Base-by-base conservation (phyloP, 1,284 basidiomycete species). In the Microbotryum violaceum region DNA sequence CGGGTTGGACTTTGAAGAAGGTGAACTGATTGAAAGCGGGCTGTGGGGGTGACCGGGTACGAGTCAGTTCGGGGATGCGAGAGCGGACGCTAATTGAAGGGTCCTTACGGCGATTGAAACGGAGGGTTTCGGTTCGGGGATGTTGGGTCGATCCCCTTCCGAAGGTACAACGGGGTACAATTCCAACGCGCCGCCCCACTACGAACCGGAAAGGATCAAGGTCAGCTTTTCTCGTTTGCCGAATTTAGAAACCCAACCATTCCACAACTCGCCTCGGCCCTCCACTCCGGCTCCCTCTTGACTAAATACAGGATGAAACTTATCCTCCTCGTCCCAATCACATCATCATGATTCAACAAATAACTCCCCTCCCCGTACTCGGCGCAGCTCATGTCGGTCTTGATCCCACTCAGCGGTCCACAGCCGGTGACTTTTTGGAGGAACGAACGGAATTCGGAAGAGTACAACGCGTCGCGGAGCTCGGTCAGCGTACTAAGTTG, bases 231-330 rank as follows among this genome's bases (percentile, higher is more conserved):
- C 3, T 10, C 12, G 14, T 16, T 42, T 1, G 14, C n/a, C 27
- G 4, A 25, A 20, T 25, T 2, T 20, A 27, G 50, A 18, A 29
- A 16, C 21, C 21, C 23, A 27, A 27, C 27, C 27, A 29, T 21
- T 51, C 31, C 16, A 1, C 25, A 49, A 27, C 60, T 53, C 42
- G 63, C 67, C 65, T 71, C 66, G 9, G 70, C 65, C 61, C 70
- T 51, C 72, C 72, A 73, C 4, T 65, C 63, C 9, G 65, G 64
- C 49, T 72, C 74, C 6, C 76, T 91, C 66, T 94, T 84, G 27
- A 94, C 92, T 79, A 97, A 88, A 78, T 98, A 98, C 56, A 97
- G 86, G 75, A 98, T 97, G 78, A 94, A 98, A 1, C 91, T 96
- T 58, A 97, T 88, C 56, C 92, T 84, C 45, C 94, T 88, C 4